Conservation (phyloP, 345 rosid species). For the Capsella bursapastoris region DNA sequence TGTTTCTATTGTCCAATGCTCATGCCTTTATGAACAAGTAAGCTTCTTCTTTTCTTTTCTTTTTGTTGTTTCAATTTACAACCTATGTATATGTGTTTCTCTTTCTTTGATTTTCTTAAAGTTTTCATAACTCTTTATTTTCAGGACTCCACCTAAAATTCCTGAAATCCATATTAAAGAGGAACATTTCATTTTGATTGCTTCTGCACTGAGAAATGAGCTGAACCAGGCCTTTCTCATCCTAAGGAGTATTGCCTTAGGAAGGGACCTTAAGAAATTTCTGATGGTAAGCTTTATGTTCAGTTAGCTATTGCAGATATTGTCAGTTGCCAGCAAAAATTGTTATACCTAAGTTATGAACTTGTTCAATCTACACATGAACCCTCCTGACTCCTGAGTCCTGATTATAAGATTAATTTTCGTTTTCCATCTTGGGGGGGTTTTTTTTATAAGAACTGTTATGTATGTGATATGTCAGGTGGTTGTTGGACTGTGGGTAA, state of each 20-base stretch:
- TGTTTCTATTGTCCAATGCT: constrained; percentile 75
- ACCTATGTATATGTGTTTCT: not conserved
- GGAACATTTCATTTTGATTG: constrained; percentile 63
- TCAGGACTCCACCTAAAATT: constrained; percentile 64
- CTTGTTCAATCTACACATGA: not conserved
- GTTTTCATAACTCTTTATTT: not conserved
- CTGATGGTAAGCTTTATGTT: constrained; percentile 53
- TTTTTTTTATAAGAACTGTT: not conserved
- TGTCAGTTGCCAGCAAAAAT: not conserved
- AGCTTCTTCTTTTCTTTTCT: constrained; percentile 22
- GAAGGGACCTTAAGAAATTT: constrained; percentile 75
- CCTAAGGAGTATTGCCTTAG: constrained; percentile 60
- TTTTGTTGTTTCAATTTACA: not conserved
- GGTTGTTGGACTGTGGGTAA: constrained; percentile 64
- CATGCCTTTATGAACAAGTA: constrained; percentile 71
- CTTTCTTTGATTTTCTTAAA: not conserved
- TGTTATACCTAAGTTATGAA: not conserved
- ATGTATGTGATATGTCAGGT: constrained; percentile 48
- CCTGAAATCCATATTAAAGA: constrained; percentile 74
- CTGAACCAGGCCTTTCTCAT: constrained; percentile 58
- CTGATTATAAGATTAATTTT: too few species aligned
- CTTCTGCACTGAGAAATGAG: constrained; percentile 60
- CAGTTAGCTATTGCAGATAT: not conserved
- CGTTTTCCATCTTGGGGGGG: not conserved
- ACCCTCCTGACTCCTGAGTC: not conserved